These are phyloP conservation scores for Casuarina cunninghamiana DNA, from an alignment of 306 rosid genomes.

Conservation along the genomic window DNA sequence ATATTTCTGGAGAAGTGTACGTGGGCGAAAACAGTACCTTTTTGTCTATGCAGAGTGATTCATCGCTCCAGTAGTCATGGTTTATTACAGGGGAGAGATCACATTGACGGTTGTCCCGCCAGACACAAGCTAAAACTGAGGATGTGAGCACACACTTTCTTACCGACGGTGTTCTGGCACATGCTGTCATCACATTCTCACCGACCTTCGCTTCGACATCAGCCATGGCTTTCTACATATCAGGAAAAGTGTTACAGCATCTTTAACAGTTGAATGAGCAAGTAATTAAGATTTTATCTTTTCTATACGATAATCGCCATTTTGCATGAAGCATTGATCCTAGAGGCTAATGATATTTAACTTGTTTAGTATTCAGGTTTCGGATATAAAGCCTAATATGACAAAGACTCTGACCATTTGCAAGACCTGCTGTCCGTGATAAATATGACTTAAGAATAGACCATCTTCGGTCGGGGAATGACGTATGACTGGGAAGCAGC, in stretches of 20 bases:
- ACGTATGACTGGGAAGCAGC: no score
- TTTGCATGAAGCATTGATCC: no score
- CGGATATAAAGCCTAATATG: no score
- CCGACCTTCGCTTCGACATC: slow-evolving; percentile 68
- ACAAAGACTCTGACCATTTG: no score
- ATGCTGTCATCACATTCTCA: slow-evolving; percentile 87
- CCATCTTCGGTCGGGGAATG: no score
- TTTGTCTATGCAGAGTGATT: slow-evolving; percentile 56
- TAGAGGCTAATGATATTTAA: no score
- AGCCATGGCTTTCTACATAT: slow-evolving; percentile 74
- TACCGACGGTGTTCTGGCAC: slow-evolving; percentile 64
- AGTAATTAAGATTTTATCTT: no score
- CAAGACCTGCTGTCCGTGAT: no score
- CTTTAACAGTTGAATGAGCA: background rate
- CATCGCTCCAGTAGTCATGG: slow-evolving; percentile 70
- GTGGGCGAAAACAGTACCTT: slow-evolving; percentile 42
- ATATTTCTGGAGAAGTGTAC: no score
- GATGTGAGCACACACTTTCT: slow-evolving; percentile 83
- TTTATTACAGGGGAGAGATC: slow-evolving; percentile 39
- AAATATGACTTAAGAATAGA: no score
- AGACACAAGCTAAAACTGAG: slow-evolving; percentile 74
- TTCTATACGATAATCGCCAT: no score
- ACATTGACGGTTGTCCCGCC: slow-evolving; percentile 45
- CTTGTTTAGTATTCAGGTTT: no score
- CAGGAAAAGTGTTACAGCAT: background rate